Evolutionary conservation across 768 basidiomycete genomes (phyloP).

Genomic region (Lactarius hatsudake): DNA sequence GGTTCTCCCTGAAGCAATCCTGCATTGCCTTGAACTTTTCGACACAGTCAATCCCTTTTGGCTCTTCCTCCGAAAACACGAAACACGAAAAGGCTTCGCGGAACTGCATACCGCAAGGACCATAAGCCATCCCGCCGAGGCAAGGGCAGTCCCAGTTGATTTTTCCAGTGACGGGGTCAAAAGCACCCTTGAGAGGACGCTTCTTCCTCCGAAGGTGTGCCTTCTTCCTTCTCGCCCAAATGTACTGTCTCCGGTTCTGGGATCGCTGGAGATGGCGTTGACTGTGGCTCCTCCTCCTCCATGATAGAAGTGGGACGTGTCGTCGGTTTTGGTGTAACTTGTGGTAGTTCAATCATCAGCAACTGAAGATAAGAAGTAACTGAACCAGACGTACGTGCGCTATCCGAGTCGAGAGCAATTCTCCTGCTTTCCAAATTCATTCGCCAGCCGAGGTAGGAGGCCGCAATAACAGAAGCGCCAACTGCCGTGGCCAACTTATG

Average conservation of each 20-base stretch:
- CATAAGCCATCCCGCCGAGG: conserved; percentile 97
- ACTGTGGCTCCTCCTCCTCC: conserved; percentile 5
- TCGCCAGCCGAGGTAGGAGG: conserved; percentile 37
- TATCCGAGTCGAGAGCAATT: conserved; percentile 31
- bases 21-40: conserved; percentile 99
- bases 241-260: not conserved
- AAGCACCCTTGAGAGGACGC: conserved; percentile 55
- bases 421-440: conserved; percentile 26
- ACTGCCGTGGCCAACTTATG: conserved; percentile 29
- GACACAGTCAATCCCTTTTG: conserved; percentile 96
- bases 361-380: conserved; percentile 5
- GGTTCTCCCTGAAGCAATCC: conserved; percentile 93
- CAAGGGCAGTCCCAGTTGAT: conserved; percentile 99
- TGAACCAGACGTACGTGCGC: not conserved
- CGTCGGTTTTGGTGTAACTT: conserved; percentile 16
- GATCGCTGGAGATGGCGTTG: not conserved
- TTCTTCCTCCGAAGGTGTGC: conserved; percentile 30
- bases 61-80: conserved; percentile 88
- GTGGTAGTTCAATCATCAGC: conserved; percentile 11
- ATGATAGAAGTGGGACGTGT: conserved; percentile 4
- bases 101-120: conserved; percentile 92
- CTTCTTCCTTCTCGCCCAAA: conserved; percentile 24
- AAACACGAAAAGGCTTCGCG: conserved; percentile 97
- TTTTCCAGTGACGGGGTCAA: conserved; percentile 95
- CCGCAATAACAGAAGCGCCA: conserved; percentile 34